Evolutionary conservation across 306 rosid genomes (phyloP).

Genomic region (Morella rubra): DNA sequence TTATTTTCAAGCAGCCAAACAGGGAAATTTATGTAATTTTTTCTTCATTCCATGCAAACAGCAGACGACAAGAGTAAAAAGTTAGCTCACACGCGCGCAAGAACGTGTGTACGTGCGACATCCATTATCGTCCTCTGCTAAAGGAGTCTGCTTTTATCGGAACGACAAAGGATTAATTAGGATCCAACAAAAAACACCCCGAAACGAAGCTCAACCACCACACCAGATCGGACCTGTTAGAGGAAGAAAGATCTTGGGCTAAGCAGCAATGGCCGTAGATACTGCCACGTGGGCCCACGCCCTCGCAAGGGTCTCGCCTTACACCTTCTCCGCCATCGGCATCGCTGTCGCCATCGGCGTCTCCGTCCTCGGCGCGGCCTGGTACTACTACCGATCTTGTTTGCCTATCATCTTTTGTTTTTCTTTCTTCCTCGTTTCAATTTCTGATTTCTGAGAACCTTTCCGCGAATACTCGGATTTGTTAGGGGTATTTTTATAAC

Average conservation of each 20-base stretch:
- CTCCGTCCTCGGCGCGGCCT: constrained; percentile 70
- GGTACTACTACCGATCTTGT: constrained; percentile 26
- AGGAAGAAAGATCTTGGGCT: constrained; percentile 21
- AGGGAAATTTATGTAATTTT: too few relatives aligned
- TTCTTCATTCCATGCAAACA: too few relatives aligned
- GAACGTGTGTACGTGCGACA: neutral
- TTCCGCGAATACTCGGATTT: neutral
- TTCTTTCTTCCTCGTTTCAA: neutral
- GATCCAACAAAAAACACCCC: neutral
- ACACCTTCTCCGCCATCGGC: constrained; percentile 57
- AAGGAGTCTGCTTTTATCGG: neutral
- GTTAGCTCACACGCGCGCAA: neutral
- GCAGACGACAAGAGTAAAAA: neutral
- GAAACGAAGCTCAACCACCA: neutral
- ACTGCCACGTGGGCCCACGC: constrained; percentile 59
- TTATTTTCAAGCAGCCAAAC: too few relatives aligned
- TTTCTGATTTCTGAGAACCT: neutral
- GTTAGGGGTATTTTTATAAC: constrained; percentile 93
- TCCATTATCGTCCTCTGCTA: neutral
- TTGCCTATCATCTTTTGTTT: neutral
- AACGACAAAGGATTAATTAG: neutral
- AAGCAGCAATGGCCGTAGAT: constrained; percentile 14
- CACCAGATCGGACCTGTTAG: neutral
- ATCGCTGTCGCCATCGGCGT: constrained; percentile 63
- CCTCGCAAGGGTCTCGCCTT: constrained; percentile 51